phyloP scores from a whole-genome alignment of 208 protist species.

The Trypanosomatidae sp. region DNA sequence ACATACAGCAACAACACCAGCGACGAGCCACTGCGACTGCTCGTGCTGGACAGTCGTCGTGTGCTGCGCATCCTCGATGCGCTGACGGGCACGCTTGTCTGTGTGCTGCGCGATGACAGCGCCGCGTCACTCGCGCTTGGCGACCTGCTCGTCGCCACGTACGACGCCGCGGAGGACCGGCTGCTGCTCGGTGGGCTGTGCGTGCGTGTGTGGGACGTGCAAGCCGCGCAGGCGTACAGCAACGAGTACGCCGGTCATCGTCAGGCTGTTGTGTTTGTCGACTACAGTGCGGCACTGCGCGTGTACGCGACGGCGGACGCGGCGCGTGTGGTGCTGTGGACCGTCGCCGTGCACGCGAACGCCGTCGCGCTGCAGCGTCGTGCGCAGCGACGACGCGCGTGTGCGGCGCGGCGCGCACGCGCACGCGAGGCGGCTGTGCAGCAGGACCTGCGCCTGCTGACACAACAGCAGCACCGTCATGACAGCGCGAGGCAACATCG shows the following conservation, averaged over 20 bases:
- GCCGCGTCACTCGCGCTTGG: slow-evolving; percentile 22
- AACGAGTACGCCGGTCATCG: slow-evolving; percentile 48
- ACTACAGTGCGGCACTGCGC: slow-evolving; percentile 18
- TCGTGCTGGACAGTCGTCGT: slow-evolving; percentile 64
- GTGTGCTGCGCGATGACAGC: slow-evolving; percentile 24
- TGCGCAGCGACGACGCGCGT: no score
- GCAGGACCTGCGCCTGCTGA: no score
- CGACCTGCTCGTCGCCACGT: slow-evolving; percentile 48
- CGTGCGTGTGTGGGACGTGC: slow-evolving; percentile 52
- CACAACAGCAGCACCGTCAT: no score
- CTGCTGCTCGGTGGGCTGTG: slow-evolving; percentile 59
- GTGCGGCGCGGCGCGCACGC: no score
- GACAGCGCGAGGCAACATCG: no score
- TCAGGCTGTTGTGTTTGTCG: slow-evolving; percentile 36
- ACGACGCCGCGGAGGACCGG: slow-evolving; percentile 44
- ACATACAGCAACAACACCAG: background rate
- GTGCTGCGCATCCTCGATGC: slow-evolving; percentile 62
- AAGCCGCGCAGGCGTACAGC: slow-evolving; percentile 14
- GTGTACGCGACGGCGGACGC: slow-evolving; percentile 65
- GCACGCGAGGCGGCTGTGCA: no score
- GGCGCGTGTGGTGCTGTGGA: slow-evolving; percentile 58
- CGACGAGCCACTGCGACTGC: slow-evolving; percentile 20
- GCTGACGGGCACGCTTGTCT: slow-evolving; percentile 20
- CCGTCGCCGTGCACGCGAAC: slow-evolving; percentile 6
- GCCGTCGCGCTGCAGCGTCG: no score